Conservation (phyloP, 1,284 basidiomycete genomes). For the Puccinia triticina region DNA sequence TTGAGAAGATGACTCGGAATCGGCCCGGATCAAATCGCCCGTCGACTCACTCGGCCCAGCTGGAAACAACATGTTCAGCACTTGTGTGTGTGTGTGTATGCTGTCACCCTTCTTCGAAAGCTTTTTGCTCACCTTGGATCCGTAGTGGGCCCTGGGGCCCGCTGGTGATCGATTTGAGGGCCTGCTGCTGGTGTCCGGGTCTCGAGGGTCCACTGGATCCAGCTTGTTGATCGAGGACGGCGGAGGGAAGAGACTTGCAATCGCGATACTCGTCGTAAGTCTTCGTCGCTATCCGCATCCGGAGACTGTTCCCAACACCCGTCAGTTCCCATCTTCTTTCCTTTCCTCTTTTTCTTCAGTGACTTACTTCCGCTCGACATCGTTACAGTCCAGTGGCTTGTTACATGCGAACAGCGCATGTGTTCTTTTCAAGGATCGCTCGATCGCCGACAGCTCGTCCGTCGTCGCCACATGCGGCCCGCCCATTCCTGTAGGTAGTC, state of each 20-base stretch:
- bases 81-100: no score
- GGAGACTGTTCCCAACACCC: constrained; percentile 58
- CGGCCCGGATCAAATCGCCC: constrained; percentile 54
- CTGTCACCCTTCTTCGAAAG: constrained; percentile 65
- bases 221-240: constrained; percentile 75
- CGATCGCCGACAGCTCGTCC: constrained; percentile 55
- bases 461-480: not conserved
- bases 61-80: constrained; percentile 68
- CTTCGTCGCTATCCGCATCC: constrained; percentile 68
- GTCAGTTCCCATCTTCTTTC: not conserved
- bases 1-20: constrained; percentile 16
- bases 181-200: constrained; percentile 63
- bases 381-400: constrained; percentile 57
- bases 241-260: constrained; percentile 79
- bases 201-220: constrained; percentile 75
- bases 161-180: constrained; percentile 65
- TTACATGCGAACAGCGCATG: constrained; percentile 61
- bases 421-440: constrained; percentile 62
- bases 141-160: constrained; percentile 71
- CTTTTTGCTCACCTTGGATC: constrained; percentile 42
- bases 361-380: constrained; percentile 60
- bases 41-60: constrained; percentile 25
- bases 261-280: constrained; percentile 81
- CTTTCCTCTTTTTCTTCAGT: not conserved
- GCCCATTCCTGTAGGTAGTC: not conserved